Percentiles rank a stretch among this genome's conserved stretches.
phyloP scores from a whole-genome alignment of 768 basidiomycete genomes.

The Suillus subluteus region DNA sequence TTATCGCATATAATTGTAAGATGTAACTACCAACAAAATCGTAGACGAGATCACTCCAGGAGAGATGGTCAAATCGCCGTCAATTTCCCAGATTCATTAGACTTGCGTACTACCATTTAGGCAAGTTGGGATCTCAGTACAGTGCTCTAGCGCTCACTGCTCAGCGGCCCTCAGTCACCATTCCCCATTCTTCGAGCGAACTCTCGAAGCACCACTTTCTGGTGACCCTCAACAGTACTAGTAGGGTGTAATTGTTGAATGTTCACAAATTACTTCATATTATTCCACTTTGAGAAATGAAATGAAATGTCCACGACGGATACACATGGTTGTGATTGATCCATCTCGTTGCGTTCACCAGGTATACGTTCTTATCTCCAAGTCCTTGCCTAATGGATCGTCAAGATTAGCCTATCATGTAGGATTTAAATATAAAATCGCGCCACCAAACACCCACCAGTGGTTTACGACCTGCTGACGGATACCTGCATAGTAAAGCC shows the following conservation, averaged over 20 bases:
- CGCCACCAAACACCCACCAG: conserved; percentile 29
- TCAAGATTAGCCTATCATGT: neutral
- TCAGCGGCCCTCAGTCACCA: conserved; percentile 19
- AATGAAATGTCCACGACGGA: conserved; percentile 37
- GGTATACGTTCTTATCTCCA: conserved; percentile 52
- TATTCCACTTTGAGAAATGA: neutral
- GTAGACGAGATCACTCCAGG: neutral
- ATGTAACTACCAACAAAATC: neutral
- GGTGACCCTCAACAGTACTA: conserved; percentile 44
- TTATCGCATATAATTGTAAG: neutral
- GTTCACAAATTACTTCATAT: neutral
- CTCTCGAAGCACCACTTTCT: conserved; percentile 48
- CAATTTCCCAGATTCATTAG: neutral
- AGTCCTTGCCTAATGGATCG: conserved; percentile 34
- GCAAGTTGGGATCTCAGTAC: neutral
- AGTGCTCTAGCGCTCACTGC: neutral
- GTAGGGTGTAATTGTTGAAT: conserved; percentile 54
- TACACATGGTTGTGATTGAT: conserved; percentile 54
- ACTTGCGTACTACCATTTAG: neutral
- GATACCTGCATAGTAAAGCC: conserved; percentile 50
- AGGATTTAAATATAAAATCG: neutral
- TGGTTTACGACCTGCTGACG: conserved; percentile 50
- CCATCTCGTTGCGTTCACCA: conserved; percentile 63
- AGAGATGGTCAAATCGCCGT: neutral
- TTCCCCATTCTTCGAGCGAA: conserved; percentile 50